Evolutionary conservation across 2,329 filamentous ascomycete genomes (phyloP), one percentile per base, ranked within the genome.

Genomic region (Nemania abortiva): DNA sequence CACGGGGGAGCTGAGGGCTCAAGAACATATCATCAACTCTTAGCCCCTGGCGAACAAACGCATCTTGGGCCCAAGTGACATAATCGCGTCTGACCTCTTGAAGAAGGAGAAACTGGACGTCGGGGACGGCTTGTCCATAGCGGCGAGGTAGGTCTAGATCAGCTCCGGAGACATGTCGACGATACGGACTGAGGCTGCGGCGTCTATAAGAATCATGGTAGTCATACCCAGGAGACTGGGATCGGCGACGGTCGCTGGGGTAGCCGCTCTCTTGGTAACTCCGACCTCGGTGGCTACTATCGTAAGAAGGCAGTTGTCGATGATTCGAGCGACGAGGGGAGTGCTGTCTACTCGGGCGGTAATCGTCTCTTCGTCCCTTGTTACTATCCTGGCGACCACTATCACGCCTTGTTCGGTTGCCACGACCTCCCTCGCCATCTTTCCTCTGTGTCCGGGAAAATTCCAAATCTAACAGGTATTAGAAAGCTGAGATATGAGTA

Each of bases 361-460:
- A 74, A 49, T 76, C 76, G 56, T 78, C 75, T 56, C 74, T 70
- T 57, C 73, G 74, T 27, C 69, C 72, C 37, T 74, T 74, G 39
- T 65, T 70, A 20, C 57, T 53, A 52, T 78, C 74, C 9, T 74
- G 71, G 18, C 84, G 83, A 11, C 82, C 84, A 53, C 84, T 81
- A 64, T 88, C 86, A 65, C 87, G 86, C 62, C 72, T 81, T 52
- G 79, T 81, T 45, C 81, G 82, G 45, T 73, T 77, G 29, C 82
- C 79, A 72, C 92, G 92, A 31, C 90, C 90, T 73, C 90, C 84
- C 58, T 90, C 90, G 61, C 90, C 88, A 56, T 90, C 92, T 75
- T 91, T 93, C 75, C 93, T 94, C 78, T 97, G 94, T 3, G 91
- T 89, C 69, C 95, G 95, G 6, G 95, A 97, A 47, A 97, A 89